Percentiles rank a stretch among this genome's conserved stretches.
Evolutionary conservation across 495 filamentous ascomycete species (phyloP).

Genomic region (Aspergillus nidulans): DNA sequence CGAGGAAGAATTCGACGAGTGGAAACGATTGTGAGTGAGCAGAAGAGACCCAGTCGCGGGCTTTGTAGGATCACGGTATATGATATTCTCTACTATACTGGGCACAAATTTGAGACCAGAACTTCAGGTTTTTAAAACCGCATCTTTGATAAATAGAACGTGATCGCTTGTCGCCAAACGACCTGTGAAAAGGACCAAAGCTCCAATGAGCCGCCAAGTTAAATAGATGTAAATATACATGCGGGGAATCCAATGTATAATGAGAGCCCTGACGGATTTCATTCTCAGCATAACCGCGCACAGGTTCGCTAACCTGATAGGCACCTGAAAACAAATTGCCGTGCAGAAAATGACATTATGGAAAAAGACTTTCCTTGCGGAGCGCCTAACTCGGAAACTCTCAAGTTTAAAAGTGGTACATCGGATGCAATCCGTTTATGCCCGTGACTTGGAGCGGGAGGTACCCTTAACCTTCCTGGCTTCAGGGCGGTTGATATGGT

Average conservation of each 20-base stretch:
- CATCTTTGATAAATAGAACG: neutral
- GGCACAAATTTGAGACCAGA: neutral
- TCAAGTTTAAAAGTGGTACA: neutral
- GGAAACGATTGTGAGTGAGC: conserved; percentile 59
- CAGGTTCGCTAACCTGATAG: conserved; percentile 9
- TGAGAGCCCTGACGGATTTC: conserved; percentile 15
- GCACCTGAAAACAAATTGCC: conserved; percentile 1
- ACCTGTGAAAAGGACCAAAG: neutral
- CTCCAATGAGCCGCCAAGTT: conserved; percentile 13
- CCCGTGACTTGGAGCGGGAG: conserved; percentile 53
- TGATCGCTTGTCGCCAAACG: conserved; percentile 11
- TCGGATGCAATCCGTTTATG: conserved; percentile 18
- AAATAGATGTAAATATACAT: conserved; percentile 33
- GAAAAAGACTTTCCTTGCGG: conserved; percentile 3
- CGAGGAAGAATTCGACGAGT: conserved; percentile 71
- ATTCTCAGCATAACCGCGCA: conserved; percentile 28
- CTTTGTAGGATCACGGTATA: neutral
- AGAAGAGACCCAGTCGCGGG: neutral
- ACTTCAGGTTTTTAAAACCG: neutral
- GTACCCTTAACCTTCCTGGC: conserved; percentile 75
- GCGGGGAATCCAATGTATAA: conserved; percentile 16
- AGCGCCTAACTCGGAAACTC: conserved; percentile 2
- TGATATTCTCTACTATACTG: neutral
- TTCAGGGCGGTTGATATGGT: conserved; percentile 83
- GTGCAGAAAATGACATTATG: neutral